Conservation (phyloP, 2,329 filamentous ascomycete species). For the Calonectria ilicicola region DNA sequence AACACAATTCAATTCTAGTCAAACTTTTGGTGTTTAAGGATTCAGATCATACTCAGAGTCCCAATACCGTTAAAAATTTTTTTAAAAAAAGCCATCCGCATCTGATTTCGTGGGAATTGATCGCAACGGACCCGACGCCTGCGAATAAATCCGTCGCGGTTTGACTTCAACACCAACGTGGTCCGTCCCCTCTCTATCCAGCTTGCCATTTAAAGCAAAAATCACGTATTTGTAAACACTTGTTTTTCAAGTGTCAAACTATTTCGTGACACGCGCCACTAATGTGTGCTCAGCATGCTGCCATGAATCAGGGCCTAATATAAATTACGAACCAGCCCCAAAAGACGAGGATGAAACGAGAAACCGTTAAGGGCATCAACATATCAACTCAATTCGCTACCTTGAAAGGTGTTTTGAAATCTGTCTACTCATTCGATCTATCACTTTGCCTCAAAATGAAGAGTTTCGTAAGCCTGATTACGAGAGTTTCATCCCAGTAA, state of each 20-base stretch:
- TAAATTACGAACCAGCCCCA: slow-evolving; percentile 65
- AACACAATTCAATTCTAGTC: background rate
- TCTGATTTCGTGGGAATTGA: background rate
- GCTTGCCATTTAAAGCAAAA: background rate
- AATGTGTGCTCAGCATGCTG: no score
- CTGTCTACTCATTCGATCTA: background rate
- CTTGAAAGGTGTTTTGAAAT: slow-evolving; percentile 41
- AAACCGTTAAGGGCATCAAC: slow-evolving; percentile 60
- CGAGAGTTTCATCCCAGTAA: slow-evolving; percentile 12
- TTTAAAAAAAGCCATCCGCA: no score
- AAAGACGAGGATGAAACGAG: slow-evolving; percentile 60
- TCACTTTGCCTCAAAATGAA: slow-evolving; percentile 13
- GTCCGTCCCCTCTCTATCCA: background rate
- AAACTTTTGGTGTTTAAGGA: background rate
- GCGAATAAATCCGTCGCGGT: slow-evolving; percentile 39
- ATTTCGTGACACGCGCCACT: background rate
- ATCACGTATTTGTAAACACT: slow-evolving; percentile 16
- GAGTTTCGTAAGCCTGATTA: slow-evolving; percentile 19
- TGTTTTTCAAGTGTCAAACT: slow-evolving; percentile 16
- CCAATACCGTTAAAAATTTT: no score
- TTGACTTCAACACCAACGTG: slow-evolving; percentile 39
- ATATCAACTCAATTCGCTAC: slow-evolving; percentile 63
- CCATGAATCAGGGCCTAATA: slow-evolving; percentile 44
- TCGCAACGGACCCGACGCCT: slow-evolving; percentile 26
- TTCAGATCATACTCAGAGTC: background rate